Evolutionary conservation across 1,284 basidiomycete species (phyloP).

Genomic region (Cryptococcus jaspeensis): DNA sequence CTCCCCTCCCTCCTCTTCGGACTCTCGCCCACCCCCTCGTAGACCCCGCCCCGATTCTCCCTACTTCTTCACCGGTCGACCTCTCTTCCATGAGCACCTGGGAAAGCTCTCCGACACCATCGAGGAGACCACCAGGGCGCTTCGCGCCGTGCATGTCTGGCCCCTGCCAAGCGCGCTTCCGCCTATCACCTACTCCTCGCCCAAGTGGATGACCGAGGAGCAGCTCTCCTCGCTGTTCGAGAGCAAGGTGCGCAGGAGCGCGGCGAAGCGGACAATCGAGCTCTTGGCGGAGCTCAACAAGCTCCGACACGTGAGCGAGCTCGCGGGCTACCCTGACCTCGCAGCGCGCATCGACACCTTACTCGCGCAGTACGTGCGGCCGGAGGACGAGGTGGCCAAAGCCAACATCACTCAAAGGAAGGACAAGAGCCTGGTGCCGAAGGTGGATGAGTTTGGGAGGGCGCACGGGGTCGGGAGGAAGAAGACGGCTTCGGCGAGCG

Average conservation of each 20-base stretch:
- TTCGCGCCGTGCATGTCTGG: conserved; percentile 68
- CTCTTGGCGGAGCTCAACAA: conserved; percentile 72
- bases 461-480: conserved; percentile 79
- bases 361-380: conserved; percentile 64
- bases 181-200: conserved; percentile 60
- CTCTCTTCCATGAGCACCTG: conserved; percentile 73
- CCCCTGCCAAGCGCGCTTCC: conserved; percentile 72
- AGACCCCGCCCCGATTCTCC: conserved; percentile 58
- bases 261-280: conserved; percentile 66
- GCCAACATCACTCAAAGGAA: conserved; percentile 6
- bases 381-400: neutral
- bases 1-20: conserved; percentile 8
- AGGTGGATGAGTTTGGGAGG: conserved; percentile 68
- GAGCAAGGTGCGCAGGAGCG: conserved; percentile 65
- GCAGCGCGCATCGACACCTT: conserved; percentile 59
- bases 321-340: conserved; percentile 64
- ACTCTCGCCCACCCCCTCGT: conserved; percentile 10
- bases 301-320: conserved; percentile 65
- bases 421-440: conserved; percentile 61
- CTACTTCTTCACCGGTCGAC: conserved; percentile 83
- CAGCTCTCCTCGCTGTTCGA: conserved; percentile 63
- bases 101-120: conserved; percentile 67
- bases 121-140: conserved; percentile 58
- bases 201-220: conserved; percentile 66
- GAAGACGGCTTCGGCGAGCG: conserved; percentile 81